Percentiles rank a stretch among this genome's conserved stretches.
Evolutionary conservation across 768 basidiomycete genomes (phyloP).

Genomic region (Suillus paluster): DNA sequence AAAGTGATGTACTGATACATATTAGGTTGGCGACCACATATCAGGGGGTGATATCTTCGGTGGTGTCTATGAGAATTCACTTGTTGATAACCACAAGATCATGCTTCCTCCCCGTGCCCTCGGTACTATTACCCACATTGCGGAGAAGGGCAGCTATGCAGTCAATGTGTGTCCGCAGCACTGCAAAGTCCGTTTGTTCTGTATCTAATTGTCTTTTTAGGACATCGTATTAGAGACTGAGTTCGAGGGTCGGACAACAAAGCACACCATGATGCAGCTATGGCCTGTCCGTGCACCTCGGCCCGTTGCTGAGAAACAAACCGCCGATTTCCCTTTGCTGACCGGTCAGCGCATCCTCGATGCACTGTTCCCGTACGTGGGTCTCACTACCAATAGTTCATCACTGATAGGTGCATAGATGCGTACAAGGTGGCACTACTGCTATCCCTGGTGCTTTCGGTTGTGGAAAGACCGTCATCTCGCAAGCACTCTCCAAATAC

Average conservation of each 20-base stretch:
- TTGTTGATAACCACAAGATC: constrained; percentile 96
- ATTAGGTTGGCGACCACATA: constrained; percentile 92
- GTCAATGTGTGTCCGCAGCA: constrained; percentile 68
- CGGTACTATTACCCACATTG: constrained; percentile 92
- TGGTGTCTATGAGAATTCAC: constrained; percentile 93
- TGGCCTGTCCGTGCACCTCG: constrained; percentile 99
- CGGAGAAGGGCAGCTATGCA: constrained; percentile 91
- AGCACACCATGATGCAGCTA: constrained; percentile 96
- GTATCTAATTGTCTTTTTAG: constrained; percentile 42
- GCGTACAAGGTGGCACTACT: constrained; percentile 95
- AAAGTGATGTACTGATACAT: constrained; percentile 14
- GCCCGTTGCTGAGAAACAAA: constrained; percentile 94
- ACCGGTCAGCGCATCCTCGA: constrained; percentile 98
- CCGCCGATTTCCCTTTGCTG: constrained; percentile 87
- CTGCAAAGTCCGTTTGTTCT: not conserved
- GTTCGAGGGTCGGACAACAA: constrained; percentile 91
- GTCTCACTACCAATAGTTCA: constrained; percentile 5
- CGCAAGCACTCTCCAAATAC: constrained; percentile 96
- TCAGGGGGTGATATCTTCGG: constrained; percentile 98
- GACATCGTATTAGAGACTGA: constrained; percentile 97
- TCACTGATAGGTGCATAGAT: constrained; percentile 46
- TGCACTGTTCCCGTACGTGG: constrained; percentile 88
- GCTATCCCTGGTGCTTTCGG: constrained; percentile 99
- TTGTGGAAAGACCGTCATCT: constrained; percentile 98
- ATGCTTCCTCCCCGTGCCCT: constrained; percentile 94